Percentiles rank a stretch among this genome's conserved stretches.
phyloP scores from a whole-genome alignment of 1,139 yeast genomes.

The Saccharomyces hybrid region DNA sequence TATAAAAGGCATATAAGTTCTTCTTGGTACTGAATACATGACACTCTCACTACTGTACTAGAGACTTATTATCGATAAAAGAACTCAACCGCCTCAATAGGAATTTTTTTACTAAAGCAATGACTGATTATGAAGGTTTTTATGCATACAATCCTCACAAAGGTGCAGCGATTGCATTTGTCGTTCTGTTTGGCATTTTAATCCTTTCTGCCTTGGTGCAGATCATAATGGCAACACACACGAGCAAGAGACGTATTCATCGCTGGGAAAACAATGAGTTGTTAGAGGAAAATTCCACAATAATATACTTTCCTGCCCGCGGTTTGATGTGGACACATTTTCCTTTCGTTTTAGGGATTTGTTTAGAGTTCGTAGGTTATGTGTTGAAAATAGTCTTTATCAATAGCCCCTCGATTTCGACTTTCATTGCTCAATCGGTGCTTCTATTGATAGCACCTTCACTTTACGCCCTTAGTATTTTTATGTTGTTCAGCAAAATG shows the following conservation, averaged over 20 bases:
- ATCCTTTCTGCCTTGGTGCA: neutral
- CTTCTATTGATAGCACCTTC: slow-evolving; percentile 39
- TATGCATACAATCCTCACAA: slow-evolving; percentile 4
- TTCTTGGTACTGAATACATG: neutral
- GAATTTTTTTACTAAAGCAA: neutral
- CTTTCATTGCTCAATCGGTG: slow-evolving; percentile 35
- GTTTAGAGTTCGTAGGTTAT: slow-evolving; percentile 34
- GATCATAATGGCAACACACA: neutral
- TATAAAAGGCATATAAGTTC: neutral
- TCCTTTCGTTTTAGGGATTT: slow-evolving; percentile 30
- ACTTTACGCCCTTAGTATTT: slow-evolving; percentile 39
- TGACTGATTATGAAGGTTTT: neutral
- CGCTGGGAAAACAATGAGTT: neutral
- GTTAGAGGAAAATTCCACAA: neutral
- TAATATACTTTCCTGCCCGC: neutral
- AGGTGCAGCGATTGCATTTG: neutral
- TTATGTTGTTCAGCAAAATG: slow-evolving; percentile 39
- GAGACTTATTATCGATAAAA: neutral
- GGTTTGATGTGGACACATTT: slow-evolving; percentile 9
- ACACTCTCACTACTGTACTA: neutral
- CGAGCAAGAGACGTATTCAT: neutral
- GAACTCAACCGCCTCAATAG: neutral
- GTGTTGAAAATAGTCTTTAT: slow-evolving; percentile 30
- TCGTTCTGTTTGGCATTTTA: neutral
- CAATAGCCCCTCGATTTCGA: slow-evolving; percentile 19